Conservation (phyloP, 306 rosid species). For the Styphnolobium japonicum region DNA sequence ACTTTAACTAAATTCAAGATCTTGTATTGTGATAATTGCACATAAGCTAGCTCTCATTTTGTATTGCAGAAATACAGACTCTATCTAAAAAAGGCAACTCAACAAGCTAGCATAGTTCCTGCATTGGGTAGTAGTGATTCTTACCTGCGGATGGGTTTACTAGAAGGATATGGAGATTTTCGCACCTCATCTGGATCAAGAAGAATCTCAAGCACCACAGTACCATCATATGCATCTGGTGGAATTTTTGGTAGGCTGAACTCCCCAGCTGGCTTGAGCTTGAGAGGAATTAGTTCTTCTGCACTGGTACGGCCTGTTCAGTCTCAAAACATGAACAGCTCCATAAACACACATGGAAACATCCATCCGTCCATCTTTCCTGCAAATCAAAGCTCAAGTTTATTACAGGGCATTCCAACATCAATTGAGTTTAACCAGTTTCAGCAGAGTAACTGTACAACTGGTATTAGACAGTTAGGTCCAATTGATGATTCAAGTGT, state of each 20-base stretch:
- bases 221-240: constrained; percentile 50
- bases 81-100: constrained; percentile 48
- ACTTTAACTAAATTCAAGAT: too few relatives aligned
- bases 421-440: constrained; percentile 40
- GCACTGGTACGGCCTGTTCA: constrained; percentile 35
- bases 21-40: neutral
- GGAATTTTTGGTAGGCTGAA: constrained; percentile 50
- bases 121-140: constrained; percentile 44
- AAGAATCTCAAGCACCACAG: constrained; percentile 38
- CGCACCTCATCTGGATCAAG: constrained; percentile 38
- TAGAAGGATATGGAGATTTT: constrained; percentile 52
- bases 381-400: constrained; percentile 45
- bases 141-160: constrained; percentile 40
- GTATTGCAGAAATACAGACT: constrained; percentile 68
- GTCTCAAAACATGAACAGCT: too few relatives aligned
- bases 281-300: constrained; percentile 52
- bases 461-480: constrained; percentile 33
- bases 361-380: constrained; percentile 35
- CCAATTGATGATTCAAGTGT: constrained; percentile 33
- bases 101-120: constrained; percentile 43
- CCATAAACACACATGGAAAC: constrained; percentile 34
- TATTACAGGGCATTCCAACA: constrained; percentile 38
- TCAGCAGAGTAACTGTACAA: constrained; percentile 40
- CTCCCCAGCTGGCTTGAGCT: constrained; percentile 45
- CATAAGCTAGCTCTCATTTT: constrained; percentile 10